Evolutionary conservation across 208 protist genomes (phyloP).

Genomic region (Leishmania gerbilli): DNA sequence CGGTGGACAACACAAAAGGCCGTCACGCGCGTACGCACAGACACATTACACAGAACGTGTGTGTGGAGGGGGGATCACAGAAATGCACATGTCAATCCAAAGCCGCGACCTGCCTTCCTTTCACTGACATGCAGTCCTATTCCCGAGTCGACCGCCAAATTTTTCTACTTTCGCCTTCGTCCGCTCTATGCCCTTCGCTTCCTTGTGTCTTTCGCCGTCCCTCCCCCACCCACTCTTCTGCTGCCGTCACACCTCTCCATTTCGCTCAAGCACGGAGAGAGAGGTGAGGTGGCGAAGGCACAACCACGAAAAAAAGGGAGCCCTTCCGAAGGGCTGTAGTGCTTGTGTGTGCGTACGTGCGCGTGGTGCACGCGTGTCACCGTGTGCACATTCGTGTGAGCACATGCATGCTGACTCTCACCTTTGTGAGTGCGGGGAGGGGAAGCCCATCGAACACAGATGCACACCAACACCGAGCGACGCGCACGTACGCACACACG

Average conservation of each 20-base stretch:
- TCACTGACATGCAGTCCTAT: not conserved
- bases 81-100: no score
- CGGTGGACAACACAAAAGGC: not conserved
- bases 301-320: conserved; percentile 1
- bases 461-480: not conserved
- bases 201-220: not conserved
- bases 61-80: not conserved
- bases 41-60: not conserved
- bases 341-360: not conserved
- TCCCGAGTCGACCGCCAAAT: not conserved
- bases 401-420: not conserved
- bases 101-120: no score
- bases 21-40: not conserved
- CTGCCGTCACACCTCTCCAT: not conserved
- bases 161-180: not conserved
- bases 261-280: not conserved
- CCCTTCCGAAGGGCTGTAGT: not conserved
- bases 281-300: not conserved
- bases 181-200: not conserved
- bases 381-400: not conserved
- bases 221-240: not conserved
- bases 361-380: not conserved
- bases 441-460: not conserved
- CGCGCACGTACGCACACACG: not conserved
- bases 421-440: not conserved